A percentile compares a stretch with the other conserved stretches of the same genome.
phyloP scores from a whole-genome alignment of 208 protist species.

The Trypanosoma mega region DNA sequence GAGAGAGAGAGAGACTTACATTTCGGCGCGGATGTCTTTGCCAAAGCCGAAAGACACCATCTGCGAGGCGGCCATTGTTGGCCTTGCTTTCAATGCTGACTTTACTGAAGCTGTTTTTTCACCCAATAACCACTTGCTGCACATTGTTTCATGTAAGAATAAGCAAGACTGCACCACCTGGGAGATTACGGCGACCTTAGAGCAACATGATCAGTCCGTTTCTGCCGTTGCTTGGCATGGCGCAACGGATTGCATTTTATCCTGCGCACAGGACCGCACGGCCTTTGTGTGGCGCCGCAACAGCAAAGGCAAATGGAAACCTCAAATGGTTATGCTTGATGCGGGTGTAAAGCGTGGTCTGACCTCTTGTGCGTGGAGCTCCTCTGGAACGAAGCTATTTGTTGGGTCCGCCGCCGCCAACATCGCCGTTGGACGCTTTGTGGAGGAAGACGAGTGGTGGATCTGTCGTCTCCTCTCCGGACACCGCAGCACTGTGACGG shows the following conservation, averaged over 20 bases:
- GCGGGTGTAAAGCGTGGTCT: slow-evolving; percentile 31
- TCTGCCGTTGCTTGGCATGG: slow-evolving; percentile 32
- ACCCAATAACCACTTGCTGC: slow-evolving; percentile 33
- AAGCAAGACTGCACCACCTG: slow-evolving; percentile 24
- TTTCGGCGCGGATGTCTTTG: not conserved
- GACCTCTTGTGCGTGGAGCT: slow-evolving; percentile 45
- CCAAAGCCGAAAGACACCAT: slow-evolving; percentile 25
- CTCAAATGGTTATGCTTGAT: slow-evolving; percentile 34
- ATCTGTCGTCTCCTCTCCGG: slow-evolving; percentile 35
- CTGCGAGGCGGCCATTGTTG: slow-evolving; percentile 28
- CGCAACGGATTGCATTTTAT: slow-evolving; percentile 26
- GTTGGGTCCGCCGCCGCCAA: slow-evolving; percentile 45
- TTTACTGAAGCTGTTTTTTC: slow-evolving; percentile 27
- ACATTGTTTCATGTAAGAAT: slow-evolving; percentile 29
- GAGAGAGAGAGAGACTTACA: not conserved
- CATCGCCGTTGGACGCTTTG: slow-evolving; percentile 64
- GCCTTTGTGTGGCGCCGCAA: slow-evolving; percentile 35
- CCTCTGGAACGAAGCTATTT: slow-evolving; percentile 46
- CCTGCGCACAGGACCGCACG: slow-evolving; percentile 33
- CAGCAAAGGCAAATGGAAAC: slow-evolving; percentile 31
- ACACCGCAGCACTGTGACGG: slow-evolving; percentile 33
- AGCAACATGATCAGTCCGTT: slow-evolving; percentile 38
- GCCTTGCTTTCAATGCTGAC: slow-evolving; percentile 29
- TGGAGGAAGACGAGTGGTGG: slow-evolving; percentile 49
- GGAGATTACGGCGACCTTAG: slow-evolving; percentile 26